These are phyloP conservation scores for Aspergillus quadricinctus DNA, from an alignment of 2,329 filamentous ascomycete species.

Conservation along the genomic window DNA sequence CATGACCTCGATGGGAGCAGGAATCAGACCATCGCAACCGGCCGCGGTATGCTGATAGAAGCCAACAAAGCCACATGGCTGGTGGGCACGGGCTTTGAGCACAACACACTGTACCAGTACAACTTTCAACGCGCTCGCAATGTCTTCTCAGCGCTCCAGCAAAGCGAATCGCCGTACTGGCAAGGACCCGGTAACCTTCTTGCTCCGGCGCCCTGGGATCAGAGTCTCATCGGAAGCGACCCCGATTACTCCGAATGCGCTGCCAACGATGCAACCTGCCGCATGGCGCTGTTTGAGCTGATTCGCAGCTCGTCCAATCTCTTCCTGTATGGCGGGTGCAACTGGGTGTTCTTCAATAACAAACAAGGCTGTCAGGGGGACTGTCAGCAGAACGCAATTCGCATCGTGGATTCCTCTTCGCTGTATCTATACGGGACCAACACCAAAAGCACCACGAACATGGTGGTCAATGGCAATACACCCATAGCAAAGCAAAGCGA, in stretches of 20 bases:
- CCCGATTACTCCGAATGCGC: slow-evolving; percentile 26
- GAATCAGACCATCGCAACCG: slow-evolving; percentile 29
- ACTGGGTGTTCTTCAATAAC: slow-evolving; percentile 41
- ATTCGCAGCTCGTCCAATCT: slow-evolving; percentile 28
- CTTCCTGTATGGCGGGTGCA: slow-evolving; percentile 36
- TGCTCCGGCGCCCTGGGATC: slow-evolving; percentile 25
- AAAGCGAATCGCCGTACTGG: slow-evolving; percentile 31
- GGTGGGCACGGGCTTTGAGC: slow-evolving; percentile 45
- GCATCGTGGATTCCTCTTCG: slow-evolving; percentile 19
- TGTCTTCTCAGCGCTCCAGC: slow-evolving; percentile 37
- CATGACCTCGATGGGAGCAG: slow-evolving; percentile 45
- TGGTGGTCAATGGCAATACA: slow-evolving; percentile 22
- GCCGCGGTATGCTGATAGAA: slow-evolving; percentile 40
- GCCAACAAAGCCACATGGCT: slow-evolving; percentile 43
- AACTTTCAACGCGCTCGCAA: slow-evolving; percentile 41
- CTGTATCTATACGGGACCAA: slow-evolving; percentile 29
- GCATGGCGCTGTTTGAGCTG: slow-evolving; percentile 31
- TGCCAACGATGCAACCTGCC: slow-evolving; percentile 28
- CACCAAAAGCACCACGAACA: slow-evolving; percentile 27
- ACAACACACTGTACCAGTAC: slow-evolving; percentile 47
- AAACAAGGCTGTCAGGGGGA: slow-evolving; percentile 27
- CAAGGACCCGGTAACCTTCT: slow-evolving; percentile 30
- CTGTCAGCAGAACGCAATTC: slow-evolving; percentile 37
- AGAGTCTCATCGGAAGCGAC: slow-evolving; percentile 18
- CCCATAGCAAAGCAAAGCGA: slow-evolving; percentile 21